phyloP scores from a whole-genome alignment of 306 rosid genomes.

The Acacia melanoxylon region DNA sequence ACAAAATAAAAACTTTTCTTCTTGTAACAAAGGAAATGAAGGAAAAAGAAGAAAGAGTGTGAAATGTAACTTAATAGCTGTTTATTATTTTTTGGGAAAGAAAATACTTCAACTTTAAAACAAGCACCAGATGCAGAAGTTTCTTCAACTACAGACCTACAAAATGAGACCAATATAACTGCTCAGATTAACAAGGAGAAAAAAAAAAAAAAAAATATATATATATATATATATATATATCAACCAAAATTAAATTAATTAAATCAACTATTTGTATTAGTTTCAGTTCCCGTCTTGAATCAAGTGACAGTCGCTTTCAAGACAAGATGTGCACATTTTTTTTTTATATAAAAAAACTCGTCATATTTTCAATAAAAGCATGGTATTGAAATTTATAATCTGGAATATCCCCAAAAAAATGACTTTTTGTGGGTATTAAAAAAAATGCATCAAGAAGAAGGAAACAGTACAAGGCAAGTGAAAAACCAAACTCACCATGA shows the following conservation, averaged over 20 bases:
- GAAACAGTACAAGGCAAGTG: not conserved
- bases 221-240: too few relatives aligned
- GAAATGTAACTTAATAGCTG: not conserved
- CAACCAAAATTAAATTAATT: not conserved
- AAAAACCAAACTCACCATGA: constrained; percentile 26
- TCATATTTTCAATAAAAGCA: not conserved
- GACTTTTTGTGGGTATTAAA: not conserved
- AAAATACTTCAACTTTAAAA: not conserved
- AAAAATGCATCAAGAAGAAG: not conserved
- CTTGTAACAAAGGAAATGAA: not conserved
- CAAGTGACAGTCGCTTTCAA: not conserved
- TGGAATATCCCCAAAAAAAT: not conserved
- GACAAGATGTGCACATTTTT: not conserved
- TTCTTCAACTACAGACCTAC: not conserved
- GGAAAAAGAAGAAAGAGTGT: not conserved
- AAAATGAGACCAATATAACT: not conserved
- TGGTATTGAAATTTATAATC: not conserved
- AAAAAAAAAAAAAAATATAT: too few relatives aligned
- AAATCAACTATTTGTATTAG: not conserved
- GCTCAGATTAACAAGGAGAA: too few relatives aligned
- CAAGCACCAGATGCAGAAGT: not conserved
- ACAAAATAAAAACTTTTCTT: not conserved
- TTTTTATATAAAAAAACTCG: not conserved
- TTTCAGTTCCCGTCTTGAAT: not conserved
- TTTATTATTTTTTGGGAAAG: not conserved